Percentiles rank a stretch among this genome's conserved stretches.
phyloP scores from a whole-genome alignment of 108 stramenopile genomes.

The Mayamaea pseudoterrestris region DNA sequence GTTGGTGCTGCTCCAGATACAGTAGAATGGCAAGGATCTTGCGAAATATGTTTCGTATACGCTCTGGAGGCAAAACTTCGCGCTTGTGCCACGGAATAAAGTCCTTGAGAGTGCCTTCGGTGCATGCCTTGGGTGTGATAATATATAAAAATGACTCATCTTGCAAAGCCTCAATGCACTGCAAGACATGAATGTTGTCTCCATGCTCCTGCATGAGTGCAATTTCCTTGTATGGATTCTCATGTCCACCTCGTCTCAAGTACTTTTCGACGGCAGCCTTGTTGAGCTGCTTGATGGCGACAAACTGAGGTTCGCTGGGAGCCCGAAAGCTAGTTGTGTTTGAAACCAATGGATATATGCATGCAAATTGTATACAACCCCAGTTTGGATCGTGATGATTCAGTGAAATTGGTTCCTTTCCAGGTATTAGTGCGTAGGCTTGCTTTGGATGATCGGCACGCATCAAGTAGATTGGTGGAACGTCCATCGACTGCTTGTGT shows the following conservation, averaged over 20 bases:
- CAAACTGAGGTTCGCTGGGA: conserved; percentile 13
- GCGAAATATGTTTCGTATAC: conserved; percentile 15
- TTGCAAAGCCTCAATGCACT: conserved; percentile 24
- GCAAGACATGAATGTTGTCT: conserved; percentile 34
- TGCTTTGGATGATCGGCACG: conserved; percentile 7
- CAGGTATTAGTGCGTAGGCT: conserved; percentile 16
- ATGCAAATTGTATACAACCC: conserved; percentile 27
- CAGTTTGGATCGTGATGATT: conserved; percentile 26
- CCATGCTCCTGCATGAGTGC: conserved; percentile 28
- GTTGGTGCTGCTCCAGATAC: conserved; percentile 22
- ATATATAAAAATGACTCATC: conserved; percentile 58
- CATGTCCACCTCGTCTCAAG: conserved; percentile 10
- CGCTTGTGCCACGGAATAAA: background rate
- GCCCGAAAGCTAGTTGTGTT: conserved; percentile 9
- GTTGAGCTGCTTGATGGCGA: conserved; percentile 36
- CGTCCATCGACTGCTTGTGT: background rate
- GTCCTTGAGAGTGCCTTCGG: background rate
- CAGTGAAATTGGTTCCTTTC: conserved; percentile 4
- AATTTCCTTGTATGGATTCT: conserved; percentile 36
- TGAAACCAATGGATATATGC: conserved; percentile 11
- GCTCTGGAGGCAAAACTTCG: background rate
- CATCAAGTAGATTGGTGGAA: conserved; percentile 9
- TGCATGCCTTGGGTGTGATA: conserved; percentile 28
- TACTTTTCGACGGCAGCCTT: conserved; percentile 17
- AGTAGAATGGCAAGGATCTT: conserved; percentile 36